Evolutionary conservation across 768 basidiomycete genomes (phyloP), one percentile per base, ranked within the genome.

Genomic region (Lentinula aciculospora): DNA sequence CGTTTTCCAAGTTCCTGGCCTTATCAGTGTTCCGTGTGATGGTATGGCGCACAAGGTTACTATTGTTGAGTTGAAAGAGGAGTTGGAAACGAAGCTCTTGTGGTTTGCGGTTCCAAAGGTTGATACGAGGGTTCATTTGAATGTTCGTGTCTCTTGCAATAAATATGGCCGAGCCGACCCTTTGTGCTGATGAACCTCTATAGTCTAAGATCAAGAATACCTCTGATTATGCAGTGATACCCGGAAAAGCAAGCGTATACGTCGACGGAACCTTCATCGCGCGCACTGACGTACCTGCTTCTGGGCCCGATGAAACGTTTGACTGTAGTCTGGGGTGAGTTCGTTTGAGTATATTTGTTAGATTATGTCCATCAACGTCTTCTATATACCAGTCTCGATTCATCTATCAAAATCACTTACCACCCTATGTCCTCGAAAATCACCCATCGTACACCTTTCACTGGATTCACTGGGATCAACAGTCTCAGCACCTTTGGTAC

Each of bases 201-300:
- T 60, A 81, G 76, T 77, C 75, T 12, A 74, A 69, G 50, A 73
- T 85, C 57, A 76, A 75, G 66, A 85, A 85, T 60, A 75, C 75
- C 12, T 81, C 80, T 4, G 77, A 80, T 27, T 82, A 81, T 59
- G 76, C 78, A 2, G 65, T 85, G 1, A 71, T 85, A 8, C 62
- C 68, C 0, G 83, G 84, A 0, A 61, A 64, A 0, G 77, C 78
- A 0, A 80, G 75, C 59, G 73, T 84, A 0, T 84, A 82, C 63
- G 72, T 84, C 31, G 80, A 85, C 64, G 80, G 80, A 31, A 77
- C 76, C 57, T 84, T 81, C 64, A 80, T 84, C 13, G 72, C 83
- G 8, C 75, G 72, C 58, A 77, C 79, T 0, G 56, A 68, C 4
- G 68, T 84, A 4, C 72, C 73, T 1, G 60, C 69, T 12, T 74